These are phyloP conservation scores for Ambispora gerdemannii DNA, from an alignment of 192 early-diverging fungal genomes.

Conservation along the genomic window DNA sequence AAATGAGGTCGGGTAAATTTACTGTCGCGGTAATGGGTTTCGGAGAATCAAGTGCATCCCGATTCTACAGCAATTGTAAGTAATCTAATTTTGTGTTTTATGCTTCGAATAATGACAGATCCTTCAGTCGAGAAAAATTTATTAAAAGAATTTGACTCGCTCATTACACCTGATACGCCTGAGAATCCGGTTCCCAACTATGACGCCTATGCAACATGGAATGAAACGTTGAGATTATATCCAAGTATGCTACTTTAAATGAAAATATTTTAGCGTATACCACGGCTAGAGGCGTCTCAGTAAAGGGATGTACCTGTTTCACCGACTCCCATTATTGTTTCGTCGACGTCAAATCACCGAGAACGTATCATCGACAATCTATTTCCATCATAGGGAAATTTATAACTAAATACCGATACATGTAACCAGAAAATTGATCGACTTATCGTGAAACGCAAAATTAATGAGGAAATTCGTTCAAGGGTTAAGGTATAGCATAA, in stretches of 20 bases:
- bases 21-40: background rate
- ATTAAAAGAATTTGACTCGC: constrained; percentile 33
- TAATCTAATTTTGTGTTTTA: constrained; percentile 46
- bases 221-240: constrained; percentile 62
- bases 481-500: too few species aligned
- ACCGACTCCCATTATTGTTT: too few species aligned
- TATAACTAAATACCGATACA: too few species aligned
- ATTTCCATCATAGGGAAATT: too few species aligned
- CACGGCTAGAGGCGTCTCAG: constrained; percentile 54
- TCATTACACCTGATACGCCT: background rate
- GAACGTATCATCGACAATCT: too few species aligned
- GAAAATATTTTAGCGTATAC: constrained; percentile 51
- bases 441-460: too few species aligned
- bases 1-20: constrained; percentile 42
- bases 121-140: constrained; percentile 38
- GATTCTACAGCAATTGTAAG: constrained; percentile 56
- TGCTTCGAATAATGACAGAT: constrained; percentile 43
- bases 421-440: too few species aligned
- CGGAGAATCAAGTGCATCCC: constrained; percentile 19
- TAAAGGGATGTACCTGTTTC: too few species aligned
- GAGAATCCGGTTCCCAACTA: constrained; percentile 20
- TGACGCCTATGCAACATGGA: constrained; percentile 45
- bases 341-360: too few species aligned
- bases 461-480: too few species aligned
- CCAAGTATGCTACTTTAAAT: constrained; percentile 61